Conservation (phyloP, 371 early-diverging fungal genomes). For the Dinochytrium kinnereticum region DNA sequence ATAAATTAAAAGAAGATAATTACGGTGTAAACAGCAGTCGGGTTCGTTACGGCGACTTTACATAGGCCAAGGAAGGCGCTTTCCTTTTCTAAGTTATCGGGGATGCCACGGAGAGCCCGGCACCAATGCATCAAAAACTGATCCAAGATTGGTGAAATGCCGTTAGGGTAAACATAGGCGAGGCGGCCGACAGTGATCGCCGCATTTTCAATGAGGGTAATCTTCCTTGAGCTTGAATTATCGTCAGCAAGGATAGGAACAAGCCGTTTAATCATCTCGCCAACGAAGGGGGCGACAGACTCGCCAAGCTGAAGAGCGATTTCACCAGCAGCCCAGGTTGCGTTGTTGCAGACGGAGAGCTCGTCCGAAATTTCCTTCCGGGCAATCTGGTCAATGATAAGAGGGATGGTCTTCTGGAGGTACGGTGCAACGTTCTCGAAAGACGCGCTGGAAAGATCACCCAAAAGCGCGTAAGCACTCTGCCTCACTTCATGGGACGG, state of each 20-base stretch:
- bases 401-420: conserved; percentile 72
- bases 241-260: conserved; percentile 76
- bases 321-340: conserved; percentile 95
- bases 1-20: not conserved
- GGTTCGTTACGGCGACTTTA: conserved; percentile 84
- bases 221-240: conserved; percentile 27
- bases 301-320: conserved; percentile 77
- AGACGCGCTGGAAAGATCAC: conserved; percentile 88
- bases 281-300: conserved; percentile 74
- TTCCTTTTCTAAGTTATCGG: conserved; percentile 92
- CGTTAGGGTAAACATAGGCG: conserved; percentile 80
- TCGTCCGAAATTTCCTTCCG: conserved; percentile 57
- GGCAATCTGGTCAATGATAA: conserved; percentile 69
- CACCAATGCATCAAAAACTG: conserved; percentile 52
- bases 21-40: conserved; percentile 69
- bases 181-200: conserved; percentile 94
- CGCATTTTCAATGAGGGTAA: conserved; percentile 83
- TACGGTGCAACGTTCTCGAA: conserved; percentile 75
- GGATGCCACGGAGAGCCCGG: conserved; percentile 66
- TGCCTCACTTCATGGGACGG: conserved; percentile 82
- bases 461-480: conserved; percentile 91
- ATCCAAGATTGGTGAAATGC: conserved; percentile 57
- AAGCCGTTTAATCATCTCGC: conserved; percentile 77
- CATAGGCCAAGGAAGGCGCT: conserved; percentile 92
- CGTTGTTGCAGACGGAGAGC: conserved; percentile 75